Evolutionary conservation across 2,329 filamentous ascomycete species (phyloP).

Genomic region (Diplodia intermedia): DNA sequence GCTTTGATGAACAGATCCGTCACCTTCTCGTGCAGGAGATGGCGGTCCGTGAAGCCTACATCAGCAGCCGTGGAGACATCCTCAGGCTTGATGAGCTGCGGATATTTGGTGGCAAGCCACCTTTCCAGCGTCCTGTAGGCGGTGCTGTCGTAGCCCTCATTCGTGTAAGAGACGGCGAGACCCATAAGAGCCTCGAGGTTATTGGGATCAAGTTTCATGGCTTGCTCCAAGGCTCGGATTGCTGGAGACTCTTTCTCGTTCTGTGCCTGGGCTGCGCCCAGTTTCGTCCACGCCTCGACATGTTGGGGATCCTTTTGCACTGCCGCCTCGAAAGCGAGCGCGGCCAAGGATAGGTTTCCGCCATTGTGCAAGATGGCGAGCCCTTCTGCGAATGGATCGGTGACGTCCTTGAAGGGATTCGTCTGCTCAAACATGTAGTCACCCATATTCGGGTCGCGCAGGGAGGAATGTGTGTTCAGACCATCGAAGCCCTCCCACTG

Average conservation of each 20-base stretch:
- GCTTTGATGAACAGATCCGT: conserved; percentile 90
- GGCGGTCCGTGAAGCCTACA: conserved; percentile 91
- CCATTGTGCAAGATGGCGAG: conserved; percentile 91
- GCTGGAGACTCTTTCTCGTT: conserved; percentile 98
- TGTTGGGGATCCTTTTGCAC: conserved; percentile 88
- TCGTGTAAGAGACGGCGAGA: conserved; percentile 94
- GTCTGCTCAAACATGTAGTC: conserved; percentile 95
- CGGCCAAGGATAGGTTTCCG: conserved; percentile 91
- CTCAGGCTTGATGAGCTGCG: conserved; percentile 68
- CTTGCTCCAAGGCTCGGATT: conserved; percentile 90
- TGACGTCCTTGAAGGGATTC: conserved; percentile 82
- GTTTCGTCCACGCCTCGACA: conserved; percentile 89
- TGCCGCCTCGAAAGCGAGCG: conserved; percentile 93
- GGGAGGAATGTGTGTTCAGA: conserved; percentile 69
- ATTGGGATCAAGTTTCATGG: conserved; percentile 83
- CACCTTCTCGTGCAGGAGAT: conserved; percentile 86
- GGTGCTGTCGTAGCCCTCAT: conserved; percentile 97
- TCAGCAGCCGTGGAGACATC: conserved; percentile 78
- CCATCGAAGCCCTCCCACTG: conserved; percentile 81
- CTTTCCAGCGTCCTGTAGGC: conserved; percentile 95
- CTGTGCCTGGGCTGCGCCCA: conserved; percentile 92
- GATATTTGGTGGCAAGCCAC: conserved; percentile 96
- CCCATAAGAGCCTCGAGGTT: conserved; percentile 94
- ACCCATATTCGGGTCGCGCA: conserved; percentile 79
- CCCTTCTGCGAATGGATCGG: conserved; percentile 90